phyloP scores from a whole-genome alignment of 2,329 filamentous ascomycete species.

The Colletotrichum viniferum region DNA sequence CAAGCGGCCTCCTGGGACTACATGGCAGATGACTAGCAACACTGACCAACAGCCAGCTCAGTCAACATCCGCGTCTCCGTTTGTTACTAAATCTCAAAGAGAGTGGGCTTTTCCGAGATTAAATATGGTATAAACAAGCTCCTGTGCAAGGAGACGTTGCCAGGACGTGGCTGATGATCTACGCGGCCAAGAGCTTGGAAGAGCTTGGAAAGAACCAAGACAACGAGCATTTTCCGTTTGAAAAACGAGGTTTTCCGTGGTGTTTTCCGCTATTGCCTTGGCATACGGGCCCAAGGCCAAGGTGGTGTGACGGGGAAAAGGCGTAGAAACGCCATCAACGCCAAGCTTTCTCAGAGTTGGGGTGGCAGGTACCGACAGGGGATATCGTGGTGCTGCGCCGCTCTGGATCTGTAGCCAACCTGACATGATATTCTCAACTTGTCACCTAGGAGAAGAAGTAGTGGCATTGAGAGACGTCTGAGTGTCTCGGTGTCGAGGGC shows the following conservation, averaged over 20 bases:
- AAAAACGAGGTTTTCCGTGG: background rate
- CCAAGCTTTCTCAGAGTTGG: slow-evolving; percentile 1
- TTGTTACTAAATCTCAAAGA: background rate
- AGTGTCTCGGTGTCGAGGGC: background rate
- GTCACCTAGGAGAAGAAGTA: background rate
- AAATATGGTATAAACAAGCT: background rate
- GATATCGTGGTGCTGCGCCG: background rate
- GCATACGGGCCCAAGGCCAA: background rate
- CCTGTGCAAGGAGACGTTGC: background rate
- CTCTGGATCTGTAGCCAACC: background rate
- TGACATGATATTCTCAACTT: background rate
- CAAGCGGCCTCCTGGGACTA: background rate
- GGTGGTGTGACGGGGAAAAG: background rate
- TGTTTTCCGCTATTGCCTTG: slow-evolving; percentile 12
- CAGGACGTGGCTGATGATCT: background rate
- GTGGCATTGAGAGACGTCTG: no score
- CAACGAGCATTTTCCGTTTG: background rate
- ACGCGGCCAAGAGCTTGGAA: background rate
- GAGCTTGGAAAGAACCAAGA: background rate
- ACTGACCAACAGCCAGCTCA: background rate
- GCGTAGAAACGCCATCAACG: background rate
- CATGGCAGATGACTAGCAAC: background rate
- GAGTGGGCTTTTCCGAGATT: background rate
- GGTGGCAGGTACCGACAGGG: background rate
- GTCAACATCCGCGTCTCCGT: background rate